Percentiles rank a stretch among this genome's conserved stretches.
Conservation (phyloP, 1,284 basidiomycete species). For the Phaffia rhodozyma region DNA sequence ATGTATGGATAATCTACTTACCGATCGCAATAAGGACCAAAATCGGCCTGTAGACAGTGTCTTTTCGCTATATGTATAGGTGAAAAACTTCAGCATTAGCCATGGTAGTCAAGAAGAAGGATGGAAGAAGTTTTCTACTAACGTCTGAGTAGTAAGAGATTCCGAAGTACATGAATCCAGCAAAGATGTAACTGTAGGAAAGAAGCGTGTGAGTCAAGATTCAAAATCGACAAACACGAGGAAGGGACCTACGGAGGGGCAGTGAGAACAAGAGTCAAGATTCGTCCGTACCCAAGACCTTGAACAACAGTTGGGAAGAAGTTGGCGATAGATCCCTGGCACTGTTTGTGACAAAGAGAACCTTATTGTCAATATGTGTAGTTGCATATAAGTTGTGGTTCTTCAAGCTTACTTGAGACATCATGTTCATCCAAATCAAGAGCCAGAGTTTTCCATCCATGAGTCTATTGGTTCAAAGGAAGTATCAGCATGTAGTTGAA, state of each 20-base stretch:
- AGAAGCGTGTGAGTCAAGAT: slow-evolving; percentile 13
- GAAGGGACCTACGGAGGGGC: slow-evolving; percentile 31
- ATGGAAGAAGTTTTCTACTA: slow-evolving; percentile 17
- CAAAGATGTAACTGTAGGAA: slow-evolving; percentile 24
- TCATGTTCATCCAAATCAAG: slow-evolving; percentile 23
- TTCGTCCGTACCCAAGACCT: slow-evolving; percentile 29
- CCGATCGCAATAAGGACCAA: slow-evolving; percentile 22
- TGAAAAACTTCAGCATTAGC: not conserved
- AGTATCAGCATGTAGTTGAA: too few relatives aligned
- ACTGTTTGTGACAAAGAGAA: not conserved
- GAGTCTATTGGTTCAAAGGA: not conserved
- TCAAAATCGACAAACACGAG: slow-evolving; percentile 2
- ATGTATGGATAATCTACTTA: slow-evolving; percentile 21
- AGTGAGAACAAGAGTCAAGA: slow-evolving; percentile 32
- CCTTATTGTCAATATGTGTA: too few relatives aligned
- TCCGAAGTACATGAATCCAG: slow-evolving; percentile 21
- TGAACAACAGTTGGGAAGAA: slow-evolving; percentile 31
- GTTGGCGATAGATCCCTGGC: slow-evolving; percentile 22
- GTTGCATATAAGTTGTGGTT: too few relatives aligned
- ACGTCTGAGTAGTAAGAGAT: slow-evolving; percentile 24
- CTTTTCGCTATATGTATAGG: slow-evolving; percentile 11
- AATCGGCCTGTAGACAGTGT: slow-evolving; percentile 23
- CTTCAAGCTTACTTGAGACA: slow-evolving; percentile 20
- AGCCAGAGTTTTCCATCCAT: slow-evolving; percentile 30
- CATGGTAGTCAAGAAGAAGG: not conserved